Base-by-base conservation (phyloP, 805 yeast species). In the Myxozyma neotropica region DNA sequence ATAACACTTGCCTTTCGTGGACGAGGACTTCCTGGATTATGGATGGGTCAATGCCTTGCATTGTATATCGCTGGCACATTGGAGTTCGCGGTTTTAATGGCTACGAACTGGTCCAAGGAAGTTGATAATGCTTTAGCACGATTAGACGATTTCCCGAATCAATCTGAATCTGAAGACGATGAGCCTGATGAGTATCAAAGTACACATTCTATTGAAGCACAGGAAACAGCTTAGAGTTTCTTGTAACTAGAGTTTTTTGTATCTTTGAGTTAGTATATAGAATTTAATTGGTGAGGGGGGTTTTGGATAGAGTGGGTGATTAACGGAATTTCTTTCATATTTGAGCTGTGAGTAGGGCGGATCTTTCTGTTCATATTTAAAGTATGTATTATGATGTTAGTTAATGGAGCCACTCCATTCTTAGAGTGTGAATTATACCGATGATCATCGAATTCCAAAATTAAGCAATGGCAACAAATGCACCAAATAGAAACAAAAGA, bases 1-100 rank as follows among this genome's bases (percentile, higher is more conserved):
- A 74, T 84, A 31, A 66, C 80, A 17, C 74, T 88, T n/a, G 83
- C 89, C 13, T 82, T 82, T 66, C 68, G 72, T 7, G 77, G 77
- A 23, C 69, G 81, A 64, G 78, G 80, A 45, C 73, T 88, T 23
- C 71, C 75, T 8, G 96, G 96, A 0, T 72, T 89, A 50, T 89
- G 96, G 96, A 61, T 83, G 85, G 63, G 91, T 87, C 7, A 69
- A 80, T 47, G 95, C 91, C 23, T 51, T 42, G 65, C 68, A 50
- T 47, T 63, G 35, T 59, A 59, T 49, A 49, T 66, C 26, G 69
- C 68, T 4, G 69, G 69, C 3, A 35, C 65, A 3, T 23, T 59
- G 17, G 69, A 67, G 45, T 50, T 63, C 36, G 24, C 55, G 6
- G 58, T 64, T 17, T 66, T 67, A 17, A 23, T 58, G 43, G 15